A percentile compares a stretch with the other conserved stretches of the same genome.
Conservation (phyloP, 345 rosid genomes). For the Dovyalis caffra region DNA sequence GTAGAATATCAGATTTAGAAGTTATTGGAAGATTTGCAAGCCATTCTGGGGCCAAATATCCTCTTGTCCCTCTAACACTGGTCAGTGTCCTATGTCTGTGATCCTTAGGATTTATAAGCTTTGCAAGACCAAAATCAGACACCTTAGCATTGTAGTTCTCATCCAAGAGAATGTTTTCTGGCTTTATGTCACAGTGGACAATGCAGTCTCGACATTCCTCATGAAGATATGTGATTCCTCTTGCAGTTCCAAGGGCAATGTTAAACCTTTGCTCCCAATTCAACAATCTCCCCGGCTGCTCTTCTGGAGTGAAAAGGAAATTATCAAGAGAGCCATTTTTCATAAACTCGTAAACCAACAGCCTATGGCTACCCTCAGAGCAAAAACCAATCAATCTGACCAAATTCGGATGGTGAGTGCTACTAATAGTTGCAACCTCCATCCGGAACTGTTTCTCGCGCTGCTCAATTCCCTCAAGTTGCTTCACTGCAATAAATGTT, state of each 20-base stretch:
- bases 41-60: slow-evolving; percentile 35
- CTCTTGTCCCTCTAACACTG: slow-evolving; percentile 36
- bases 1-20: slow-evolving; percentile 31
- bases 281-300: slow-evolving; percentile 18
- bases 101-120: slow-evolving; percentile 27
- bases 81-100: slow-evolving; percentile 24
- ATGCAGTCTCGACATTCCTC: slow-evolving; percentile 39
- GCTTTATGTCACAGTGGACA: slow-evolving; percentile 35
- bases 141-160: slow-evolving; percentile 29
- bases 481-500: slow-evolving; percentile 28
- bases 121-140: slow-evolving; percentile 35
- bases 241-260: slow-evolving; percentile 31
- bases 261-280: slow-evolving; percentile 23
- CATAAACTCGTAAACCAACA: slow-evolving; percentile 37
- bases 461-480: slow-evolving; percentile 32
- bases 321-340: slow-evolving; percentile 26
- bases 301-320: slow-evolving; percentile 18
- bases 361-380: slow-evolving; percentile 31
- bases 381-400: slow-evolving; percentile 31
- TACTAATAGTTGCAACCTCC: slow-evolving; percentile 35
- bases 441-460: slow-evolving; percentile 33
- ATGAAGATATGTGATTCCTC: slow-evolving; percentile 35
- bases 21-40: slow-evolving; percentile 34
- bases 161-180: slow-evolving; percentile 33
- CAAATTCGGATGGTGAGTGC: slow-evolving; percentile 36